Evolutionary conservation across 2,329 filamentous ascomycete genomes (phyloP), one percentile per base, ranked within the genome.

Genomic region (Colletotrichum sidae): DNA sequence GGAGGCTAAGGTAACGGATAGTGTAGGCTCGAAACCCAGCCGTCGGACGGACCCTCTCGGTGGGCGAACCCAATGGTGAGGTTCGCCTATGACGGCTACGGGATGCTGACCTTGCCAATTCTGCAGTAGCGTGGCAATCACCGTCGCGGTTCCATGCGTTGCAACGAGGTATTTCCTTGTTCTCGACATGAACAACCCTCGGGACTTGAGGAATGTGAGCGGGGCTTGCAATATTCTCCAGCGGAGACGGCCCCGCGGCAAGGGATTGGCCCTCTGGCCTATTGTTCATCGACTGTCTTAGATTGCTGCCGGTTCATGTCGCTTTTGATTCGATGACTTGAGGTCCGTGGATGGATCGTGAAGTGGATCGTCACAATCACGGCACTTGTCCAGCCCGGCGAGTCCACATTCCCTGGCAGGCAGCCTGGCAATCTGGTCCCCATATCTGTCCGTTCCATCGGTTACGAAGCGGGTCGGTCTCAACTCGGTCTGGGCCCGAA

Each of bases 171-270:
- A 6, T 12, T 56, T 53, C 62, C 62, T 53, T 65, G 62, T 53
- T 53, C 62, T 57, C 42, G 25, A 47, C 52, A 53, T 53, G 37
- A 62, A 25, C 25, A 25, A 65, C 41, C 37, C 58, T 63, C 52
- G 59, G 59, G 41, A 44, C 46, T 11, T 49, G 17, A 51, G 59
- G 59, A 37, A 44, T 41, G 8, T 49, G 17, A 51, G 62, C 46
- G 62, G 62, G 47, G 62, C 53, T 37, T n/a, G 47, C 39, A 65
- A 65, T 62, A 47, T 65, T 25, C 58, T 56, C 12, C 52, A 62
- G 52, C 52, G 62, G 52, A 52, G 51, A 50, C 45, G 7, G 54
- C 35, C 17, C 39, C 35, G 15, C 34, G 34, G n/a, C 25, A 49
- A 39, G 37, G 15, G 15, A 62, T 53, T 47, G 47, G 12, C 34